These are phyloP conservation scores for Bruguiera parviflora DNA, from an alignment of 345 rosid species.

Conservation along the genomic window DNA sequence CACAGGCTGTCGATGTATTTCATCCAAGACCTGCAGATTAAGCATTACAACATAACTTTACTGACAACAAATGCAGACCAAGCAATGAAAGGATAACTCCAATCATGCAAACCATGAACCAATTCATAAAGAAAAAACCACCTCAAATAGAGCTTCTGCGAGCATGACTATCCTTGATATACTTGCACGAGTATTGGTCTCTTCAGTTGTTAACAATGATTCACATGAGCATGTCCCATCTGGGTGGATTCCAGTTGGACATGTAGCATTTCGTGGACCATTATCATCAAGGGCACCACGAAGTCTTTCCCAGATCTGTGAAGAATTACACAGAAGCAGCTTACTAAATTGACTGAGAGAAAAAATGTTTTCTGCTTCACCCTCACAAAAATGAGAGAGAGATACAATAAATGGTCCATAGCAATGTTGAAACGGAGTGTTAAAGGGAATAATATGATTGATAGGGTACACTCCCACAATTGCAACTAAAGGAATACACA, in stretches of 20 bases:
- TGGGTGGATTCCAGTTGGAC: conserved; percentile 65
- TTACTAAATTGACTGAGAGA: conserved; percentile 1
- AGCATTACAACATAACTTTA: conserved; percentile 10
- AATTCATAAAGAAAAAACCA: conserved; percentile 19
- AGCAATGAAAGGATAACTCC: not conserved
- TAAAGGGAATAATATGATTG: not conserved
- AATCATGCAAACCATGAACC: not conserved
- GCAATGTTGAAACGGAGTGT: not conserved
- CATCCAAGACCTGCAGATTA: conserved; percentile 61
- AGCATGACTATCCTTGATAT: conserved; percentile 76
- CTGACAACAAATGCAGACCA: not conserved
- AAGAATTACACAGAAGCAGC: conserved; percentile 9
- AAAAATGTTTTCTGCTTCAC: not conserved
- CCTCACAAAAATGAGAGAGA: too few species aligned
- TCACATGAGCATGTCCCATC: conserved; percentile 67
- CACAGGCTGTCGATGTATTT: conserved; percentile 59
- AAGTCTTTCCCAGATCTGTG: conserved; percentile 64
- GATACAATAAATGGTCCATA: not conserved
- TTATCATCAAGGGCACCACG: conserved; percentile 44
- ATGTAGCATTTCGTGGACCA: conserved; percentile 31
- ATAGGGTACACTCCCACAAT: not conserved
- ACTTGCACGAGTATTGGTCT: conserved; percentile 51
- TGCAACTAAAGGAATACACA: not conserved
- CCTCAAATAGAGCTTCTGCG: conserved; percentile 84
- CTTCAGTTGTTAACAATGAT: conserved; percentile 38